Percentiles rank a stretch among this genome's conserved stretches.
Conservation (phyloP, 768 basidiomycete species). For the Termitomyces sp. region DNA sequence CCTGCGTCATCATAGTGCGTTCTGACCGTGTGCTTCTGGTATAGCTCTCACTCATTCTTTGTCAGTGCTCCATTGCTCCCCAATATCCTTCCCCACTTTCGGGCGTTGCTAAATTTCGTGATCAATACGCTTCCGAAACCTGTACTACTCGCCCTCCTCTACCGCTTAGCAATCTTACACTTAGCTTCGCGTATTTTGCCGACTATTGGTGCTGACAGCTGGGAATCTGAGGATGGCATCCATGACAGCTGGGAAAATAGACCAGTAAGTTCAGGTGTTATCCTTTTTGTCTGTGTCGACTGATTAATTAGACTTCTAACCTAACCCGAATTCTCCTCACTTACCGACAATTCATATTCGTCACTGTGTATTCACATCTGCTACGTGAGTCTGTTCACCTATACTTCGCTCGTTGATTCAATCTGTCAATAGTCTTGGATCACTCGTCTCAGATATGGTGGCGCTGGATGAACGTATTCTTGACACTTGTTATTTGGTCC, state of each 20-base stretch:
- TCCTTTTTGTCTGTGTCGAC: constrained; percentile 4
- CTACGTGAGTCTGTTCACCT: constrained; percentile 51
- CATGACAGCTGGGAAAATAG: constrained; percentile 67
- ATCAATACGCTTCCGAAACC: constrained; percentile 84
- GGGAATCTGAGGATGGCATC: constrained; percentile 62
- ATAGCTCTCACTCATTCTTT: background rate
- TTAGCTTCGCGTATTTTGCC: constrained; percentile 79
- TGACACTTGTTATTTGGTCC: constrained; percentile 79
- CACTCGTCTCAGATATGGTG: constrained; percentile 92
- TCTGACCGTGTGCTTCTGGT: background rate
- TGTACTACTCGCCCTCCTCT: constrained; percentile 71
- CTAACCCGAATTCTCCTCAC: constrained; percentile 71
- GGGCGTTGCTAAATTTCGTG: constrained; percentile 75
- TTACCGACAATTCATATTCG: constrained; percentile 79
- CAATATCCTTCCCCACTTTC: constrained; percentile 78
- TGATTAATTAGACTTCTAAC: constrained; percentile 56
- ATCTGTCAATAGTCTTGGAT: constrained; percentile 58
- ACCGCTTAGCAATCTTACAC: constrained; percentile 77
- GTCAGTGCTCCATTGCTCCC: constrained; percentile 66
- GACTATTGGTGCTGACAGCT: constrained; percentile 76
- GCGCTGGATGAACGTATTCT: constrained; percentile 89
- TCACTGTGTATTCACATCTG: constrained; percentile 84
- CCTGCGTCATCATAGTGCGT: constrained; percentile 75
- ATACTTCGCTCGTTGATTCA: background rate
- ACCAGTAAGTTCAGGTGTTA: constrained; percentile 44